A percentile compares a stretch with the other conserved stretches of the same genome.
These are phyloP conservation scores for Psilocybe sp. DNA, from an alignment of 768 basidiomycete genomes.

Conservation along the genomic window DNA sequence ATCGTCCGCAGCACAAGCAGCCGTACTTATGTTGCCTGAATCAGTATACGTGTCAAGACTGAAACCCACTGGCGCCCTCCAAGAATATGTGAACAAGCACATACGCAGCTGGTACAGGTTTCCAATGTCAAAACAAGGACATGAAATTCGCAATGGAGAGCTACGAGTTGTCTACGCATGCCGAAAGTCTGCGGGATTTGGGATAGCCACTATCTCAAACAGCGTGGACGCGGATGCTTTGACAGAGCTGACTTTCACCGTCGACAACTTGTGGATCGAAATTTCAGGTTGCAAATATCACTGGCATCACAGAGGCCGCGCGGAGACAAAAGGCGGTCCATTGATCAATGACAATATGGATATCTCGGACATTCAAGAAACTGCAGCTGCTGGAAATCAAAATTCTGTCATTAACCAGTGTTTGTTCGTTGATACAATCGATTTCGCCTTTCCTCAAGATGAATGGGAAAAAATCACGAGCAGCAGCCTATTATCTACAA, in stretches of 20 bases:
- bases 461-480: too few relatives aligned
- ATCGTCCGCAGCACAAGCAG: too few relatives aligned
- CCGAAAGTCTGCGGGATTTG: constrained; percentile 10
- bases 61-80: background rate
- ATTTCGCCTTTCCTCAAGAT: background rate
- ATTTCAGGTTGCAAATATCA: constrained; percentile 1
- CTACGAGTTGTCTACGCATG: constrained; percentile 7
- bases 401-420: background rate
- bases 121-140: constrained; percentile 1
- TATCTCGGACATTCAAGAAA: background rate
- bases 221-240: background rate
- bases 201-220: constrained; percentile 11
- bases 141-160: constrained; percentile 7
- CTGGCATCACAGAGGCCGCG: background rate
- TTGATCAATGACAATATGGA: background rate
- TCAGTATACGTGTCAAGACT: constrained; percentile 5
- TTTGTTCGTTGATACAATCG: constrained; percentile 4
- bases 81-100: constrained; percentile 4
- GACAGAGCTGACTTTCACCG: background rate
- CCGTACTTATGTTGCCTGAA: too few relatives aligned
- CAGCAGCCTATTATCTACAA: too few relatives aligned
- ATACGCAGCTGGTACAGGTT: constrained; percentile 10
- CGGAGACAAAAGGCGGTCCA: background rate
- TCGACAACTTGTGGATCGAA: background rate
- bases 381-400: too few relatives aligned